Evolutionary conservation across 1,139 yeast genomes (phyloP), one percentile per base, ranked within the genome.

Genomic region (Protomyces inundatus): DNA sequence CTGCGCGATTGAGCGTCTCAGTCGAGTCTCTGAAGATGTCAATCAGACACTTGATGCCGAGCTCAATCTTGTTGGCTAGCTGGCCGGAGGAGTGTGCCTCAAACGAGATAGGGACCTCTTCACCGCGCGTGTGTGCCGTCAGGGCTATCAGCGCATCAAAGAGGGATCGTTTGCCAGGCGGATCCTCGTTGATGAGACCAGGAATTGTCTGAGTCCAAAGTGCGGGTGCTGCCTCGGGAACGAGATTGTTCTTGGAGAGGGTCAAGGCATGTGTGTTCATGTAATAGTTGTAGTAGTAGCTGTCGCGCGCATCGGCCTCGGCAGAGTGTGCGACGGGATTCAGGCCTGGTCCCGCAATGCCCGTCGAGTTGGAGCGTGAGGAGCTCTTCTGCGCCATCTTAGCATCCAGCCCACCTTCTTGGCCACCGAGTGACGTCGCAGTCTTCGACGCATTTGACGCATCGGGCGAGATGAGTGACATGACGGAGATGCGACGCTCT

Each of bases 401-500:
- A 9, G 30, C 48, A 9, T 42, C 48, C 16, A 39, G 12, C 30
- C n/a, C 16, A 9, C 32, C 48, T n/a, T 42, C 48, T 16, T 42
- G 48, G 5, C 48, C 58, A 9, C 58, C 46, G 14, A n/a, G 16
- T 6, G 23, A 35, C 30, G 36, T n/a, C 14, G 23, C 46, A 30
- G 33, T 40, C 37, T 51, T 42, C 6, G 60, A 32, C 16, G 37
- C 53, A 34, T 50, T 50, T 10, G 37, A 33, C 4, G 53, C 42
- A 12, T 58, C 62, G 4, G 62, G 54, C 6, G 62, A 58, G 14
- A 58, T 58, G 35, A 58, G 45, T 32, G 56, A 51, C 35, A 52
- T 30, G 16, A 58, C 62, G 14, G 62, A 58, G 14, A 58, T 58
- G 23, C 62, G 62, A 6, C 62, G 55, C 46, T 58, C 62, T 14